Conservation (phyloP, 2,329 filamentous ascomycete genomes). For the Westerdykella ornata region DNA sequence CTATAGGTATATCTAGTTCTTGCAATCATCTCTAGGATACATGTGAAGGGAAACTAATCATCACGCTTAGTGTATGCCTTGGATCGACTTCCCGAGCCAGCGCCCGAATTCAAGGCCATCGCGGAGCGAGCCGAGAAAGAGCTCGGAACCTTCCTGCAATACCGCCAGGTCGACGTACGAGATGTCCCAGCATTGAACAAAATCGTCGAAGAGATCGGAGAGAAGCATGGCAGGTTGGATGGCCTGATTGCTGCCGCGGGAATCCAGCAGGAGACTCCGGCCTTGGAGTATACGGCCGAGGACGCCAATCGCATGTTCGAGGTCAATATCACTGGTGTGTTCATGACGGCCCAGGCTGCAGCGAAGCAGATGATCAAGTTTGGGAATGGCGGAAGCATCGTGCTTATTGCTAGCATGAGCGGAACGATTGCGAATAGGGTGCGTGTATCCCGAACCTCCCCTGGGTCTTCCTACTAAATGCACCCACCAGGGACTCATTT, state of each 20-base stretch:
- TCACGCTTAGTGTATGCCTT: constrained; percentile 56
- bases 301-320: constrained; percentile 58
- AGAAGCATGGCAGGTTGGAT: constrained; percentile 65
- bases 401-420: constrained; percentile 58
- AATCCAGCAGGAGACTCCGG: constrained; percentile 76
- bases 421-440: constrained; percentile 58
- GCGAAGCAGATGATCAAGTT: constrained; percentile 59
- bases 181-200: constrained; percentile 61
- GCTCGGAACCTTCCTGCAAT: constrained; percentile 62
- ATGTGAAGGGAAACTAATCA: not conserved
- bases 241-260: constrained; percentile 69
- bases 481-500: constrained; percentile 52
- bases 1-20: constrained; percentile 46
- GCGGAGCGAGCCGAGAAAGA: constrained; percentile 57
- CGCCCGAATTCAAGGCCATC: constrained; percentile 57
- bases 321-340: constrained; percentile 55
- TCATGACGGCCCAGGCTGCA: constrained; percentile 58
- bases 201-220: constrained; percentile 62
- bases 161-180: constrained; percentile 74
- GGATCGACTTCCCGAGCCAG: constrained; percentile 55
- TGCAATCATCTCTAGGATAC: not conserved
- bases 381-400: constrained; percentile 55
- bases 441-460: constrained; percentile 22
- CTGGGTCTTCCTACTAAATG: constrained; percentile 10
- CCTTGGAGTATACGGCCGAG: constrained; percentile 66